Evolutionary conservation across 495 filamentous ascomycete genomes (phyloP), one percentile per base, ranked within the genome.

Genomic region (Bacidia gigantensis): DNA sequence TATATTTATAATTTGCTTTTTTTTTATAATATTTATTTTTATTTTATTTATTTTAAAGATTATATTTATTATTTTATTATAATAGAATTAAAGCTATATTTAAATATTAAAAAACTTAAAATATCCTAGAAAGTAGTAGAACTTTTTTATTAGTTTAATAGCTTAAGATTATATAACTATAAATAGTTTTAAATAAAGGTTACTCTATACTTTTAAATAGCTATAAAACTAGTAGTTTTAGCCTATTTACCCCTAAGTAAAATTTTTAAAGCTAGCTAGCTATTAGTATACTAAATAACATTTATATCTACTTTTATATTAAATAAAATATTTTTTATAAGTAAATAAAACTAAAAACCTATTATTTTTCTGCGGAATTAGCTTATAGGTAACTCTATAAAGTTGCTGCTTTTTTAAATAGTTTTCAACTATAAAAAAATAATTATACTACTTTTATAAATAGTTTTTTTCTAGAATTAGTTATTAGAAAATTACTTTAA

Each of bases 391-490:
- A 17, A 26, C 32, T 51, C 18, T 44, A 18, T 21, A 41, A 14
- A 51, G 2, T 51, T 51, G 21, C 22, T 44, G 43, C 23, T 20
- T 35, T 44, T 14, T 21, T 18, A 21, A 3, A 3, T 10, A 35
- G 23, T 41, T 51, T 35, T 14, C 22, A 35, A 51, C 22, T 35
- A 51, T 41, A 51, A 21, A 41, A 46, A 22, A n/a, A n/a, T n/a
- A n/a, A n/a, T n/a, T 42, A 17, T 17, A 46, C 23, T 46, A 46
- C 17, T 46, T 22, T 22, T 46, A 18, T 18, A 44, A 44, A 44
- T 35, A 35, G n/a, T n/a, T n/a, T n/a, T n/a, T n/a, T n/a, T n/a
- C n/a, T n/a, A n/a, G n/a, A 10, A 39, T 10, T 39, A 39, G n/a
- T 10, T 10, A 39, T 20, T 50, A 2, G n/a, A n/a, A n/a, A 18